Percentiles rank a stretch among this genome's conserved stretches.
Evolutionary conservation across 2,329 filamentous ascomycete genomes (phyloP).

Genomic region (Cladophialophora psammophila): DNA sequence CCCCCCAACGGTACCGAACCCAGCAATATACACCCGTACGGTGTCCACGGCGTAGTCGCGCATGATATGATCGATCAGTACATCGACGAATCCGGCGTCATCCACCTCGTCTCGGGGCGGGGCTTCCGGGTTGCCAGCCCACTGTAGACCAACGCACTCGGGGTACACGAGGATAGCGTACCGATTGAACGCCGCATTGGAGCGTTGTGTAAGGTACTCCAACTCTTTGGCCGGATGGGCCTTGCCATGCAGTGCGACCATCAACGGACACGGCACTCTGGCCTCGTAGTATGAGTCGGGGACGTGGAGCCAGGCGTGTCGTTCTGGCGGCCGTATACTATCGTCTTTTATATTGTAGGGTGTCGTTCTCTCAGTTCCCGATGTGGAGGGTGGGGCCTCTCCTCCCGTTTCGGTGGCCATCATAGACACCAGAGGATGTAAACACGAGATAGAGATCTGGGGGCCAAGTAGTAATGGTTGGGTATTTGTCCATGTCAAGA

Average conservation of each 20-base stretch:
- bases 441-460: neutral
- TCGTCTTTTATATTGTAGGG: too few relatives aligned
- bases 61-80: conserved; percentile 52
- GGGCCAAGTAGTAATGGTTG: neutral
- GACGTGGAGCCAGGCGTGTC: neutral
- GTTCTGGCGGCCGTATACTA: neutral
- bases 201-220: conserved; percentile 13
- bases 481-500: neutral
- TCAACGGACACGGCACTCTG: neutral
- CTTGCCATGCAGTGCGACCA: conserved; percentile 6
- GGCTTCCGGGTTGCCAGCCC: conserved; percentile 54
- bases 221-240: conserved; percentile 6
- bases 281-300: neutral
- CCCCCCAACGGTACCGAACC: conserved; percentile 64
- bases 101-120: conserved; percentile 44
- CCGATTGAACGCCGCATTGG: conserved; percentile 7
- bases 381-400: neutral
- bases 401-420: neutral
- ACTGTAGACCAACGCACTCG: conserved; percentile 50
- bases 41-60: conserved; percentile 48
- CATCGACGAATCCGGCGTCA: conserved; percentile 55
- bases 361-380: neutral
- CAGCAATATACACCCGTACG: conserved; percentile 54
- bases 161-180: conserved; percentile 56
- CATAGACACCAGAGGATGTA: neutral